phyloP scores from a whole-genome alignment of 2,329 filamentous ascomycete genomes.

The Canariomyces notabilis region DNA sequence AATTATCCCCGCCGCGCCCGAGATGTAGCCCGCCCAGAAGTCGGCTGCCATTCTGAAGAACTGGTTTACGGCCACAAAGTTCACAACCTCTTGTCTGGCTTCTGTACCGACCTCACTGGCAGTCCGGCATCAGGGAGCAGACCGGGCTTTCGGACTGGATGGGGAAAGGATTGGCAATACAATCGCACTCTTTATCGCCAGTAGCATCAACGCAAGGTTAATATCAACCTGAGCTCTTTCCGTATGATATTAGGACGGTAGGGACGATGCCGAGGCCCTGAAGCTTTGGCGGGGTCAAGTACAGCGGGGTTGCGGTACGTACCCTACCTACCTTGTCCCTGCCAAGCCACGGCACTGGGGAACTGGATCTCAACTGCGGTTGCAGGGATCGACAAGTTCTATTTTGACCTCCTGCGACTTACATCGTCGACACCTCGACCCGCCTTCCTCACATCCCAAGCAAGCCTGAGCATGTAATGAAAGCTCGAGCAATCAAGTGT shows the following conservation, averaged over 20 bases:
- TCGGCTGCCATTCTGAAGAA: conserved; percentile 73
- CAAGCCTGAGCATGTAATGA: conserved; percentile 16
- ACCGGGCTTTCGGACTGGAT: no score
- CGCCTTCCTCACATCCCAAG: conserved; percentile 15
- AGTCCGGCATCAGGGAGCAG: no score
- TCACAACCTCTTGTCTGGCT: no score
- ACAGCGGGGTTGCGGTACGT: background rate
- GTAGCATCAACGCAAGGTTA: no score
- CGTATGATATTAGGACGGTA: no score
- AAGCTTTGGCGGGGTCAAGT: background rate
- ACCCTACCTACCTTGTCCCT: conserved; percentile 1
- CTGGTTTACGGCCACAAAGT: no score
- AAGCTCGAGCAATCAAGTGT: conserved; percentile 1
- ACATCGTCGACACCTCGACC: background rate
- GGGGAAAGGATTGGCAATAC: no score
- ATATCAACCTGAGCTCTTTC: no score
- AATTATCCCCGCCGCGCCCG: conserved; percentile 78
- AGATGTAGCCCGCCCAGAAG: conserved; percentile 90
- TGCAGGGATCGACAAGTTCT: background rate
- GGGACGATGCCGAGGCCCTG: no score
- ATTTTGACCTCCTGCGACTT: background rate
- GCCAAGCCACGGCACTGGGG: conserved; percentile 5
- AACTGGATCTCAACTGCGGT: background rate
- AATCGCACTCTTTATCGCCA: no score
- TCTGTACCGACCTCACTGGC: no score